Base-by-base conservation (phyloP, 768 basidiomycete genomes). In the Nevesoporus exiguus region DNA sequence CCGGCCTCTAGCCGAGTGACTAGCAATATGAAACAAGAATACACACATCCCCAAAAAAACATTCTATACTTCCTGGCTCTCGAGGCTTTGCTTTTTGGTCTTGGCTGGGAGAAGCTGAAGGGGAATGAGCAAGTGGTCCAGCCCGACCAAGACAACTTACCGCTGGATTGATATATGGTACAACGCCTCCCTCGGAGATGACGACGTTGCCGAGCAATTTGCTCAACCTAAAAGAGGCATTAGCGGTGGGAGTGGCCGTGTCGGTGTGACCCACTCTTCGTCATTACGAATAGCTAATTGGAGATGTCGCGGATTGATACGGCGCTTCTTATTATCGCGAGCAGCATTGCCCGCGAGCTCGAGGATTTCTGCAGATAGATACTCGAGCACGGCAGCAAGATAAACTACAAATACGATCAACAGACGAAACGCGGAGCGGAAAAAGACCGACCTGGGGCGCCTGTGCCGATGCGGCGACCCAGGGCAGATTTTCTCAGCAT, bases 401-500 rank as follows among this genome's bases (percentile, higher is more conserved):
- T 83, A 84, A 53, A 84, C 79, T 76, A 13, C 19, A 36, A 15
- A 15, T 36, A 36, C 33, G 13, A n/a, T 53, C 27, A 33, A 49
- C 30, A 15, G 1, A 15, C 6, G n/a, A 24, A 17, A 49, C 10
- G 21, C 10, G 25, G n/a, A 11, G 69, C 75, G 24, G 13, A 31
- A 36, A 17, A 17, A 41, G 39, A 22, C 1, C 21, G 57, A 88
- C 87, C 88, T 66, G 88, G 91, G 61, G 93, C 90, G 73, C 92
- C 92, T 56, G 85, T 84, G 70, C 91, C 93, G 60, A 96, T 83
- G 68, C 93, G 89, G 67, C 86, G 85, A 30, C 90, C 86, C 62
- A 90, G 91, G 76, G 90, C 90, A 57, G 90, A 89, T 71, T 80
- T 82, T 79, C 93, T 90, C 65, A 95, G 72, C 59, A 89, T 80